Evolutionary conservation across 163 green algal species (phyloP), one percentile per base, ranked within the genome.

Genomic region (Coccomyxa subellipsoidea): DNA sequence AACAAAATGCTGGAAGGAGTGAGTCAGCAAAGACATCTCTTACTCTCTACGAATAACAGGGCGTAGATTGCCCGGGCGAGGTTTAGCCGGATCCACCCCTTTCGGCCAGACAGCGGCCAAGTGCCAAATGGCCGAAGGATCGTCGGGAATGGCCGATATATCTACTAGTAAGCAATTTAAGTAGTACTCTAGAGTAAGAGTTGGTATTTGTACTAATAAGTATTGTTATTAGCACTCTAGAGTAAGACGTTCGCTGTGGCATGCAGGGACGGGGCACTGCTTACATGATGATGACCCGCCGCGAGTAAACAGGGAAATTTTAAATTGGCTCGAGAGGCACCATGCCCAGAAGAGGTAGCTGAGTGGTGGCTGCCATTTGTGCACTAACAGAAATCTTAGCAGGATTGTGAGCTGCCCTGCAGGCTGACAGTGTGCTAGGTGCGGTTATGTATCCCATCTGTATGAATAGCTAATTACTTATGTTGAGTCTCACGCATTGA

Each of bases 231-330:
- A 18, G 47, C 4, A 23, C 7, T 4, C 4, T 4, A 36, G 66
- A 18, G 66, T 73, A 34, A 73, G 66, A 39, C n/a, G 34, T 27
- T 80, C 35, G 54, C 54, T 66, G 77, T 83, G 76, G 40, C 59
- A 78, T 73, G 3, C 69, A 77, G 72, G 77, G 69, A 39, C 76
- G 72, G 54, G 82, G 54, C n/a, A 81, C 71, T 78, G 71, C 71
- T 47, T 47, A 25, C 71, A 78, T 40, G 71, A 78, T 78, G 71
- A 78, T 47, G 34, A 40, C 34, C 71, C 71, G 15, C 34, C n/a
- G 15, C 7, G 12, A 5, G 71, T 78, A 0, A 78, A 78, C 32
- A 40, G 27, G 2, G 25, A 47, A 34, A 38, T 78, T 34, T 7
- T 78, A 25, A 40, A 39, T 2, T 78, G 34, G 34, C 32, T 78